Base-by-base conservation (phyloP, 768 basidiomycete genomes). In the Piloderma croceum region DNA sequence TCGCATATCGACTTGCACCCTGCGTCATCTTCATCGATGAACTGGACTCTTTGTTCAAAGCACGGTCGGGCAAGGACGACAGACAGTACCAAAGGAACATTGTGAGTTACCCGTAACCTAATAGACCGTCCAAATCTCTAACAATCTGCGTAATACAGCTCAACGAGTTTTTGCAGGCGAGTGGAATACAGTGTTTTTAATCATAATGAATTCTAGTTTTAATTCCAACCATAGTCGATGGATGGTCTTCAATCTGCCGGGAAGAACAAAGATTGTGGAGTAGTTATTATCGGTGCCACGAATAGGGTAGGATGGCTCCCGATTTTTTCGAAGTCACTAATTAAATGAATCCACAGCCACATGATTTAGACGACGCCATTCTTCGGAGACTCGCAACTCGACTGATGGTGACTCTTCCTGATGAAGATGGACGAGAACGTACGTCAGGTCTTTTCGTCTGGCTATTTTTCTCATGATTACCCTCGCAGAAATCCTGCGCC, bases 271-370 rank as follows among this genome's bases (percentile, higher is more conserved):
- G 48, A 46, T 21, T 38, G 23, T 31, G 46, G 42, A 21, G 34
- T 52, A 31, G 42, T 52, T 21, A 41, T 52, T 17, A 39, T 51
- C 5, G 51, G 48, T 10, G 51, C 51, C 11, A 50, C 48, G 18
- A 52, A 50, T 44, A 43, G 51, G 34, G 50, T 49, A 19, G 7
- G 50, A 44, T 19, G n/a, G 34, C 19, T 7, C 13, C n/a, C n/a
- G n/a, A n/a, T 31, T 34, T 20, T 32, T 9, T 20, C 15, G 17
- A 21, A 22, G 29, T 31, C 20, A 31, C 18, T n/a, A 21, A 7
- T 23, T 38, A 34, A 35, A 10, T 17, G 20, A 24, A 10, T 33
- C 34, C 23, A 21, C 20, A 52, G 45, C 51, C 48, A 7, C 42
- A 31, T 33, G 48, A 49, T 45, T 31, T 49, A 7, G 51, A 49